phyloP scores from a whole-genome alignment of 768 basidiomycete genomes.

The Boletus coccyginus region DNA sequence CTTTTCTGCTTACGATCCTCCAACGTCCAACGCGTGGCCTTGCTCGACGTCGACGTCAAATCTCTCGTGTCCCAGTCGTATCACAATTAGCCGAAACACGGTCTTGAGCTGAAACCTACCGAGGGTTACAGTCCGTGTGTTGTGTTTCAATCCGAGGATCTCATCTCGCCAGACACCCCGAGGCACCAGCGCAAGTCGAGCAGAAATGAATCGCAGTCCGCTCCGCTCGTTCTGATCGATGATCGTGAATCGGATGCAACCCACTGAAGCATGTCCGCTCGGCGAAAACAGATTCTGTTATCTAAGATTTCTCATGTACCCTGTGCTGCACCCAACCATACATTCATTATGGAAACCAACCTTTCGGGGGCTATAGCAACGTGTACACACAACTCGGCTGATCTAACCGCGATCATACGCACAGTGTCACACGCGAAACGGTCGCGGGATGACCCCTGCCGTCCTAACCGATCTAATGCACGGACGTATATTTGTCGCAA shows the following conservation, averaged over 20 bases:
- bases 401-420: neutral
- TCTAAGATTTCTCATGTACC: neutral
- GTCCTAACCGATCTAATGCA: neutral
- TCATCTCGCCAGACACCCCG: constrained; percentile 1
- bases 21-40: neutral
- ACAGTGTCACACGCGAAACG: neutral
- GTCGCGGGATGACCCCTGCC: neutral
- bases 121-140: constrained; percentile 2
- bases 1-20: constrained; percentile 18
- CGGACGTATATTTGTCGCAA: neutral
- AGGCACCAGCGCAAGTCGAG: neutral
- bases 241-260: constrained; percentile 16
- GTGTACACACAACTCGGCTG: neutral
- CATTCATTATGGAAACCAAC: constrained; percentile 4
- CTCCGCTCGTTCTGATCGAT: constrained; percentile 2
- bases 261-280: constrained; percentile 2
- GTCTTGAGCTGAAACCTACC: constrained; percentile 6
- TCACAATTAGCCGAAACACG: constrained; percentile 1
- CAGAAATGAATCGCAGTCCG: constrained; percentile 8
- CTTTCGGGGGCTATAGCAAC: neutral
- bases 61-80: neutral
- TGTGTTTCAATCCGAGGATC: constrained; percentile 19
- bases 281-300: constrained; percentile 3
- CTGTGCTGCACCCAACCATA: neutral
- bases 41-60: neutral